Conservation (phyloP, 148 eudicot genomes). For the Fagopyrum homotropicum region DNA sequence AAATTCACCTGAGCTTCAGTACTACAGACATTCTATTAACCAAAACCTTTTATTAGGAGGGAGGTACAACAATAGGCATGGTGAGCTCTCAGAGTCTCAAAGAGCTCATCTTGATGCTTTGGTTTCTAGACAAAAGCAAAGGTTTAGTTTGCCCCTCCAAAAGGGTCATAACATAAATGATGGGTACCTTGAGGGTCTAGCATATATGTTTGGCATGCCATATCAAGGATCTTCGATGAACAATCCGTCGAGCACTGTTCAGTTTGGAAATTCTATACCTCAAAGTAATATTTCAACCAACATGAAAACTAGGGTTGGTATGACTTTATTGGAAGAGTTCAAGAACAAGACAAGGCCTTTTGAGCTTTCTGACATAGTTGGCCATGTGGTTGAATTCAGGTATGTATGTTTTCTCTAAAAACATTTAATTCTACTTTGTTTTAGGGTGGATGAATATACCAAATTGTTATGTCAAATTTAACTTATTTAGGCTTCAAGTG, state of each 20-base stretch:
- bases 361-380: constrained; percentile 47
- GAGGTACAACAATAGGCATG: constrained; percentile 15
- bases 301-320: constrained; percentile 25
- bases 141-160: constrained; percentile 21
- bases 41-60: constrained; percentile 20
- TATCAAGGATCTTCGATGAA: constrained; percentile 23
- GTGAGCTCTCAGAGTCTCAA: constrained; percentile 27
- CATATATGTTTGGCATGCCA: constrained; percentile 19
- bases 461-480: not conserved
- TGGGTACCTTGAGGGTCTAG: constrained; percentile 24
- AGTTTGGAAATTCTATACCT: constrained; percentile 17
- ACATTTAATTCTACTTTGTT: not conserved
- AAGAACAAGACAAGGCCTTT: constrained; percentile 44
- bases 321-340: constrained; percentile 40
- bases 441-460: not conserved
- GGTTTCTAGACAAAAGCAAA: constrained; percentile 35
- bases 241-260: constrained; percentile 22
- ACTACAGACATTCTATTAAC: constrained; percentile 10
- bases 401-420: constrained; percentile 5
- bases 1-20: constrained; percentile 24
- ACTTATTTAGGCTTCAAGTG: not conserved
- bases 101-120: constrained; percentile 35
- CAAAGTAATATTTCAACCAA: constrained; percentile 27
- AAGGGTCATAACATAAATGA: constrained; percentile 23
- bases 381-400: constrained; percentile 60